Evolutionary conservation across 2,329 filamentous ascomycete species (phyloP).

Genomic region (Erysiphe pulchra): DNA sequence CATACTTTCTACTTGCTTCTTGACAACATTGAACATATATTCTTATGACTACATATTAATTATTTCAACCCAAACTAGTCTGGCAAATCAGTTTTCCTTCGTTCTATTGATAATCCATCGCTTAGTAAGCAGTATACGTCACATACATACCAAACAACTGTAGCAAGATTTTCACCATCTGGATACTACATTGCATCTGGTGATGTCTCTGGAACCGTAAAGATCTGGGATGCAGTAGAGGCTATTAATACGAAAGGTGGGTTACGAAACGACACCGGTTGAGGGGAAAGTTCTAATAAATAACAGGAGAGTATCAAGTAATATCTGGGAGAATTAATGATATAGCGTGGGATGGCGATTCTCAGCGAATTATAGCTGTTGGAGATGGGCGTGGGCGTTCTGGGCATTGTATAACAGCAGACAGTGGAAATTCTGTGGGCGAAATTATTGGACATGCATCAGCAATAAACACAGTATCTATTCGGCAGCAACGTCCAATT

Average conservation of each 20-base stretch:
- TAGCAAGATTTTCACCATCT: constrained; percentile 80
- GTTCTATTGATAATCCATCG: constrained; percentile 75
- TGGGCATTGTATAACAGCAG: constrained; percentile 80
- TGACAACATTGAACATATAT: no score
- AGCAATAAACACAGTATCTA: constrained; percentile 70
- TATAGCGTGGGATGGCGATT: constrained; percentile 92
- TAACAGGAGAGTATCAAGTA: constrained; percentile 60
- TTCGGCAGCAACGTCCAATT: constrained; percentile 73
- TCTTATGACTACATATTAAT: no score
- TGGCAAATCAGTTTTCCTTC: constrained; percentile 88
- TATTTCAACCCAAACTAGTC: constrained; percentile 26
- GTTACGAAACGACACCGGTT: neutral
- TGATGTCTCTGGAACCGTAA: constrained; percentile 59
- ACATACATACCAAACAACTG: constrained; percentile 70
- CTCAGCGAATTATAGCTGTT: constrained; percentile 84
- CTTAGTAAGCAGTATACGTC: constrained; percentile 73
- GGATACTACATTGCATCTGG: constrained; percentile 90
- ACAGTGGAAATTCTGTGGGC: constrained; percentile 87
- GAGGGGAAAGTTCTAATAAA: neutral
- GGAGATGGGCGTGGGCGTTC: constrained; percentile 86
- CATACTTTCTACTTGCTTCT: no score
- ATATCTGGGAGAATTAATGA: constrained; percentile 90
- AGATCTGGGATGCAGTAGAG: constrained; percentile 80
- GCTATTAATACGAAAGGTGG: constrained; percentile 48
- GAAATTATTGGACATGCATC: constrained; percentile 83